Base-by-base conservation (phyloP, 495 filamentous ascomycete species). In the Aspergillus bertholletiae region DNA sequence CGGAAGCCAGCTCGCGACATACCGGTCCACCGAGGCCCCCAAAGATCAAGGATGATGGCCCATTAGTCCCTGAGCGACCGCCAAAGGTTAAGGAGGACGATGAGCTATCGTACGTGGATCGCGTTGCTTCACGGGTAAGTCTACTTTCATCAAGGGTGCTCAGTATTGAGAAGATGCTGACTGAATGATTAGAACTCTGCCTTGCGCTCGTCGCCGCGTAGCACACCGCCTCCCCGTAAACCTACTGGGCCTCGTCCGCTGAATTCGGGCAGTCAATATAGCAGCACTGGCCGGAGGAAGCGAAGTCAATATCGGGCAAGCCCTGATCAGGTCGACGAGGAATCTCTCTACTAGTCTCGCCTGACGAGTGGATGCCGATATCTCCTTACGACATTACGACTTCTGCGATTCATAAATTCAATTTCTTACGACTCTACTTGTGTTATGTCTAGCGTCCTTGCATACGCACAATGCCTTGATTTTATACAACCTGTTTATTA, bases 241-340 rank as follows among this genome's bases (percentile, higher is more conserved):
- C 80, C 79, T 34, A 82, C 80, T 15, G 80, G 80, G 8, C 80
- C 80, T 43, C 75, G 80, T 44, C 80, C 80, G 8, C 68, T 79
- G 24, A 75, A 72, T 8, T 75, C 71, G 48, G 67, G 68, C 56
- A 76, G 74, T 51, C 58, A 69, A 21, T 76, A 75, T 62, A 74
- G 74, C 61, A 73, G 75, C 59, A 75, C 77, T 32, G 66, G 70
- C 52, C 75, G 74, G 40, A 56, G 73, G 57, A 78, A 76, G 60
- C 64, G 68, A 43, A 74, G 63, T 49, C 68, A 67, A 35, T 80
- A 76, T 63, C 67, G 75, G 49, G 75, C 71, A 51, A 78, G 75
- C 57, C 77, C 77, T 32, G 74, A 76, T 53, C 75, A 74, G 49
- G 60, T 77, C 57, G 76, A 77, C 54, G 67, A 72, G 51, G 72